Evolutionary conservation across 495 filamentous ascomycete genomes (phyloP), one percentile per base, ranked within the genome.

Genomic region (Astrocystis sublimbata): DNA sequence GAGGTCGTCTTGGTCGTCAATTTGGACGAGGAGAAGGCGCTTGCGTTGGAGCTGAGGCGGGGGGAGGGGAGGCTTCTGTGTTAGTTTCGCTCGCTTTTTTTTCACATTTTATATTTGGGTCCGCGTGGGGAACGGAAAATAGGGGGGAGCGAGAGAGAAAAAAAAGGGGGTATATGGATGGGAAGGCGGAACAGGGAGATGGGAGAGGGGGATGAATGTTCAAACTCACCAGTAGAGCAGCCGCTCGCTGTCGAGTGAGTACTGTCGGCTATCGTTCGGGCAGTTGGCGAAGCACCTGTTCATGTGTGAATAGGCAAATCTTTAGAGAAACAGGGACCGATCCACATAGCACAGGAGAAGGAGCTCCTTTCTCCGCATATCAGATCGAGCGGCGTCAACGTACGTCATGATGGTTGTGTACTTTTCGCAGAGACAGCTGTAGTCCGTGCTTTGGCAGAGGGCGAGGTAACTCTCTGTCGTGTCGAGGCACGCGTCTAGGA

Each of bases 211-310:
- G n/a, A n/a, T n/a, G n/a, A n/a, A n/a, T n/a, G n/a, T 41, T 31
- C 1, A 43, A 17, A 47, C 65, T 45, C 21, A 70, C 70, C 78
- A 81, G 68, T 78, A 78, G 46, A 75, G 72, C 21, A 76, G 64
- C 58, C 70, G 68, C 65, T 78, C 69, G 51, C 74, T 73, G 10
- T 63, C 57, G 64, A 61, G 50, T 19, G 40, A 58, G 31, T 62
- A 56, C 57, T 45, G 30, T 5, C 75, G 70, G 45, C 54, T 31
- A 56, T 81, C 76, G 68, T 76, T 72, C 58, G 78, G 78, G 69
- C 78, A 81, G 76, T 79, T 79, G 73, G 78, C 75, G 68, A 72
- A 81, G 75, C 78, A 80, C 13, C 75, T 79, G 41, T 47, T n/a
- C n/a, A n/a, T n/a, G n/a, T n/a, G n/a, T n/a, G n/a, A n/a, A n/a